These are phyloP conservation scores for Leptodontidium sp. DNA, from an alignment of 2,329 filamentous ascomycete genomes.

Conservation along the genomic window DNA sequence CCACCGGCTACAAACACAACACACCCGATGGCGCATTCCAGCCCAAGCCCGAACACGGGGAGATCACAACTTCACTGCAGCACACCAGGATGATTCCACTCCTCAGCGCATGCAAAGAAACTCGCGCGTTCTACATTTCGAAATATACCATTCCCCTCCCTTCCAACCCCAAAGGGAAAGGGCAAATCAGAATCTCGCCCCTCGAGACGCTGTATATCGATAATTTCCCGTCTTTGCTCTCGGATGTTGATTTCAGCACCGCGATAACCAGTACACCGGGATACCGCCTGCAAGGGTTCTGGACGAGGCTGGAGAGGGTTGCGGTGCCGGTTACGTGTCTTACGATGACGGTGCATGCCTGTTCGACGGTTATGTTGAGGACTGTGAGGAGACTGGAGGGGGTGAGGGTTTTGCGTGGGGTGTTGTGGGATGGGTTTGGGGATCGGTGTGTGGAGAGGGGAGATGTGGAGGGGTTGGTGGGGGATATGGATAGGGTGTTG, in stretches of 20 bases:
- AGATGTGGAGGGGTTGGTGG: too few species aligned
- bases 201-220: conserved; percentile 7
- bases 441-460: too few species aligned
- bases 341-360: not conserved
- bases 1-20: not conserved
- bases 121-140: conserved; percentile 6
- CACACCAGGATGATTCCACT: not conserved
- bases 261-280: too few species aligned
- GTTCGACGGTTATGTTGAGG: too few species aligned
- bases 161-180: conserved; percentile 1
- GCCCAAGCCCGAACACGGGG: not conserved
- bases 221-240: not conserved
- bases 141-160: conserved; percentile 9
- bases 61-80: not conserved
- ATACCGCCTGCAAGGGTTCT: too few species aligned
- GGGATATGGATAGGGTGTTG: too few species aligned
- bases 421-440: too few species aligned
- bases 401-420: too few species aligned
- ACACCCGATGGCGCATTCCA: not conserved
- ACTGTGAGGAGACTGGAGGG: too few species aligned
- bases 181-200: not conserved
- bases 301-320: not conserved
- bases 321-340: not conserved
- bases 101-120: conserved; percentile 16
- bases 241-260: not conserved